Evolutionary conservation across 495 filamentous ascomycete species (phyloP), one percentile per base, ranked within the genome.

Genomic region (Penicillium tannophilum): DNA sequence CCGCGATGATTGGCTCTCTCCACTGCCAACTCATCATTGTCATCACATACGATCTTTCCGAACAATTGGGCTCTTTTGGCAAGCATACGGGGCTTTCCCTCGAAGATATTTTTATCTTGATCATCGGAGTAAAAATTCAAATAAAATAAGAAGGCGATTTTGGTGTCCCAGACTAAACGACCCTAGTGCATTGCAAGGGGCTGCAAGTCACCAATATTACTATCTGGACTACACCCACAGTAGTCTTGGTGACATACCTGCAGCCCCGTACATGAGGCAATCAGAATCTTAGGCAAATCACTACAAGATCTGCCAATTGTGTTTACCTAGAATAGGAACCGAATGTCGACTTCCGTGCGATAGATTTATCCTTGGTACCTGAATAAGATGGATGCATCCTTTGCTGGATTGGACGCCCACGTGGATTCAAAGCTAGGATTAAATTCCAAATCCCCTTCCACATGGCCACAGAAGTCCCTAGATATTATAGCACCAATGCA

Each of bases 21-120:
- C 7, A 14, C 65, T 72, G 71, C 71, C 71, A 63, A 64, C 57
- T 62, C 65, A 64, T 64, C 60, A 61, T 42, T 36, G 20, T 17
- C 33, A 36, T 41, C 39, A 41, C 39, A 41, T 41, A 16, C 39
- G 44, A 11, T 26, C 26, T 47, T 10, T 20, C 44, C 44, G 20
- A 26, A 20, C 39, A 41, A 14, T 47, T 28, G 20, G 44, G 10
- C 5, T 4, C 24, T 26, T 47, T 47, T 3, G 20, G 19, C 8
- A 7, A 46, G 16, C 42, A 49, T 10, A 31, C 24, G 24, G 26
- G 16, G 6, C n/a, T 36, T 14, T 12, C 12, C 6, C 30, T 5
- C 10, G 11, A 7, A 23, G 0, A 16, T 26, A 6, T 28, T 0
- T 47, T 47, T 20, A 26, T 6, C 12, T 47, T 12, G 9, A 4